Evolutionary conservation across 192 early-diverging fungal genomes (phyloP).

Genomic region (Podila clonocystis): DNA sequence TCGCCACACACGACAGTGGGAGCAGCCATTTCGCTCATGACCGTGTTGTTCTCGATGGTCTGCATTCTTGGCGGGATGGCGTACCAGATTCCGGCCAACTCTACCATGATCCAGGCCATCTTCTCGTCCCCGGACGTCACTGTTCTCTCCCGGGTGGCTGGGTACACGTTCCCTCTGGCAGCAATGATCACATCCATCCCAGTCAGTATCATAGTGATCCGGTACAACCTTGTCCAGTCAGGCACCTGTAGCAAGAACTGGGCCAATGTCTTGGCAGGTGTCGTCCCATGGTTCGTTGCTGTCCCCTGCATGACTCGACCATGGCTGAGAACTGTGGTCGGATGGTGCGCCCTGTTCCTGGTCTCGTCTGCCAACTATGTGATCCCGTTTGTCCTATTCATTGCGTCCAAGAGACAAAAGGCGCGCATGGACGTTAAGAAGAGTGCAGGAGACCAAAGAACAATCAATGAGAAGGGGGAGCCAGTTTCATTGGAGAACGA

Average conservation of each 20-base stretch:
- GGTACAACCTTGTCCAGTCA: constrained; percentile 69
- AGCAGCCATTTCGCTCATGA: constrained; percentile 56
- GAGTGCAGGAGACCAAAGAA: constrained; percentile 11
- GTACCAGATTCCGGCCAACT: constrained; percentile 49
- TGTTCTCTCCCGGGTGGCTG: constrained; percentile 52
- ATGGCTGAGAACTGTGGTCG: constrained; percentile 62
- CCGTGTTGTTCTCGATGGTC: constrained; percentile 63
- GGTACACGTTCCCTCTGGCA: constrained; percentile 63
- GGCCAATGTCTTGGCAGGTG: constrained; percentile 56
- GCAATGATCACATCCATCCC: constrained; percentile 77
- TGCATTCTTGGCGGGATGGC: constrained; percentile 62
- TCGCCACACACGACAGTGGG: constrained; percentile 68
- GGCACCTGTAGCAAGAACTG: constrained; percentile 54
- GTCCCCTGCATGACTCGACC: constrained; percentile 75
- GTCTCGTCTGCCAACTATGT: constrained; percentile 73
- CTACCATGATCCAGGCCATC: constrained; percentile 57
- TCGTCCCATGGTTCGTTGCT: constrained; percentile 68
- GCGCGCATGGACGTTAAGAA: neutral
- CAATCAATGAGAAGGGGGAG: constrained; percentile 4
- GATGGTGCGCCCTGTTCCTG: constrained; percentile 73
- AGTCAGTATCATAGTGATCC: constrained; percentile 74
- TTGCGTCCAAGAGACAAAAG: constrained; percentile 56
- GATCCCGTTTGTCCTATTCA: constrained; percentile 72
- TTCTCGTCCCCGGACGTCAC: constrained; percentile 23
- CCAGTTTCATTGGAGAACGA: neutral